Evolutionary conservation across 2,329 filamentous ascomycete species (phyloP).

Genomic region (Domatiomyces globalis): DNA sequence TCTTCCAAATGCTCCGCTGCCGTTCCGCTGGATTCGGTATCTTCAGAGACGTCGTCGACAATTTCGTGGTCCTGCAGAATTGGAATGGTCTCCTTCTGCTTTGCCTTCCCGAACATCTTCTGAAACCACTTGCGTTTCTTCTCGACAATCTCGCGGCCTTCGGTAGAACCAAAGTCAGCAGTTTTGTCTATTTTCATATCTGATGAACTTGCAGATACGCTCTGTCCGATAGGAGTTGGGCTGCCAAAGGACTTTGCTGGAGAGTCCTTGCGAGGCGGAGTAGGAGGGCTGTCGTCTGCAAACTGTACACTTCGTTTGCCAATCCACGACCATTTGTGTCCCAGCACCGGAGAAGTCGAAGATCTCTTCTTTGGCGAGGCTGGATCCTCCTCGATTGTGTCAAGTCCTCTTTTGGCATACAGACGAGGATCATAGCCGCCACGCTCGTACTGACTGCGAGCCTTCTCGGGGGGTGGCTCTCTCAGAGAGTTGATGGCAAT

Average conservation of each 20-base stretch:
- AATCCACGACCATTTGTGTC: constrained; percentile 35
- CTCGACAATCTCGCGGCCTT: constrained; percentile 11
- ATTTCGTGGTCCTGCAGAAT: constrained; percentile 20
- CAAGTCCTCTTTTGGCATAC: constrained; percentile 22
- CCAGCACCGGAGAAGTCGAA: constrained; percentile 2
- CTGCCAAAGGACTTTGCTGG: constrained; percentile 14
- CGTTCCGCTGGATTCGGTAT: constrained; percentile 4
- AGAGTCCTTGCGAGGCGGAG: constrained; percentile 14
- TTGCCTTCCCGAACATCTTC: constrained; percentile 16
- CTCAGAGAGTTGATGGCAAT: constrained; percentile 14
- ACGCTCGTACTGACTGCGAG: constrained; percentile 8
- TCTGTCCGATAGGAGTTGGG: constrained; percentile 3
- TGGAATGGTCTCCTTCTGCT: constrained; percentile 28
- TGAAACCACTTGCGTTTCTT: constrained; percentile 18
- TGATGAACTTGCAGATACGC: constrained; percentile 1
- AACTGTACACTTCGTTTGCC: constrained; percentile 23
- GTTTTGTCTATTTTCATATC: constrained; percentile 5
- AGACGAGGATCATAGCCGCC: constrained; percentile 20
- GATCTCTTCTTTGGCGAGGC: constrained; percentile 21
- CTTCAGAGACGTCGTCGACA: constrained; percentile 9
- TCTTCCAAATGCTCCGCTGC: background rate
- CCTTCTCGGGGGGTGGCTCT: constrained; percentile 22
- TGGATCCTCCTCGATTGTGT: constrained; percentile 31
- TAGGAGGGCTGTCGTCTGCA: constrained; percentile 15
- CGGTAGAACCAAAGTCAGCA: background rate